Percentiles rank a stretch among this genome's conserved stretches.
Evolutionary conservation across 108 stramenopile species (phyloP).

Genomic region (Nitzschia sp.): DNA sequence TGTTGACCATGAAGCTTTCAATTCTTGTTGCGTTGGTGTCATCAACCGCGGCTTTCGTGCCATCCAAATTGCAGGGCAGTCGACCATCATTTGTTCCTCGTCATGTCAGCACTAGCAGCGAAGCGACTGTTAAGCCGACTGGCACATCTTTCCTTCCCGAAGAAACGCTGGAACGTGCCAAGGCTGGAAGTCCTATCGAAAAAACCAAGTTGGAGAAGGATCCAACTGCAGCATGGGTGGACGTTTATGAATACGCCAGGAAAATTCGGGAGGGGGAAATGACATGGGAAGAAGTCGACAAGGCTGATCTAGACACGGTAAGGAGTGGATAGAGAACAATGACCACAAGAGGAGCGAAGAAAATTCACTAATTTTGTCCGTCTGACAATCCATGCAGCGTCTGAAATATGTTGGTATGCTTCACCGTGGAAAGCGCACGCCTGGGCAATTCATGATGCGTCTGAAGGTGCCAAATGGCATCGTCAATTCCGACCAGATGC

Average conservation of each 20-base stretch:
- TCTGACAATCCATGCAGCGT: too few species aligned
- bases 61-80: neutral
- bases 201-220: constrained; percentile 85
- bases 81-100: neutral
- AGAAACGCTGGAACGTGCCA: constrained; percentile 66
- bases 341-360: too few species aligned
- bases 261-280: constrained; percentile 80
- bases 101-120: constrained; percentile 1
- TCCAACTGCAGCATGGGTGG: constrained; percentile 76
- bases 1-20: constrained; percentile 2
- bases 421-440: constrained; percentile 90
- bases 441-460: constrained; percentile 96
- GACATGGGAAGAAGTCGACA: constrained; percentile 88
- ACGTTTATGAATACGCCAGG: constrained; percentile 85
- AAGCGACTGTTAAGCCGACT: constrained; percentile 52
- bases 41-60: neutral
- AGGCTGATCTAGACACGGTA: constrained; percentile 81
- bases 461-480: constrained; percentile 94
- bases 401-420: constrained; percentile 94
- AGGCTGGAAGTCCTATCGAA: constrained; percentile 71
- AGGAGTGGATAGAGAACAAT: too few species aligned
- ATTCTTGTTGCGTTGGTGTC: neutral
- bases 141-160: constrained; percentile 77
- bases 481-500: constrained; percentile 86
- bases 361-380: too few species aligned